Evolutionary conservation across 2,329 filamentous ascomycete genomes (phyloP).

Genomic region (Paraphoma sp.): DNA sequence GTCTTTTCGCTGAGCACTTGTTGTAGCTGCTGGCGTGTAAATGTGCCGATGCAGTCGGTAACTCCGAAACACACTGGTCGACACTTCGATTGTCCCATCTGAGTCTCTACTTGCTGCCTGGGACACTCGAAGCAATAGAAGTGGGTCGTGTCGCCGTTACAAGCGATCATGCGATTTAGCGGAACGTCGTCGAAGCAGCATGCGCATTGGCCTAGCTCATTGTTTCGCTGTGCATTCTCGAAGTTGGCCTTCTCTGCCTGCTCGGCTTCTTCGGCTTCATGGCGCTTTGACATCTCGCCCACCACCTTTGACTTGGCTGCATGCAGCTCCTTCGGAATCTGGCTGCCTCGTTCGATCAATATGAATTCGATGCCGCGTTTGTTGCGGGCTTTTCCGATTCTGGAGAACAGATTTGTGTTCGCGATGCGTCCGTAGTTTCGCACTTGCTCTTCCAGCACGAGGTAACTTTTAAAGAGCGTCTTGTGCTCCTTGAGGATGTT

Average conservation of each 20-base stretch:
- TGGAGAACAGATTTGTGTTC: conserved; percentile 23
- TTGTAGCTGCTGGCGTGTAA: conserved; percentile 62
- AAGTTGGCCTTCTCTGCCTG: conserved; percentile 47
- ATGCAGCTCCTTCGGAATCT: conserved; percentile 38
- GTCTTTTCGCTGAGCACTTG: conserved; percentile 66
- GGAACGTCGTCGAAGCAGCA: conserved; percentile 76
- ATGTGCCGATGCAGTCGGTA: conserved; percentile 64
- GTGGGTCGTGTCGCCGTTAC: conserved; percentile 65
- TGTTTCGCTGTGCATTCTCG: conserved; percentile 23
- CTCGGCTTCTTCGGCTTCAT: conserved; percentile 27
- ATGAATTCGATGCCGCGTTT: conserved; percentile 23
- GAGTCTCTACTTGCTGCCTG: conserved; percentile 68
- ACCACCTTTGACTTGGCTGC: conserved; percentile 35
- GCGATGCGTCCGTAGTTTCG: conserved; percentile 23
- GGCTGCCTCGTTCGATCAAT: conserved; percentile 30
- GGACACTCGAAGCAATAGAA: conserved; percentile 75
- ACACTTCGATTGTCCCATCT: conserved; percentile 74
- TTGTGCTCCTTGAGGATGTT: conserved; percentile 35
- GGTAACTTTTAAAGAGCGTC: conserved; percentile 49
- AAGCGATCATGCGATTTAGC: conserved; percentile 72
- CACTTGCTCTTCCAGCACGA: conserved; percentile 40
- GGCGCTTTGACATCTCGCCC: conserved; percentile 26
- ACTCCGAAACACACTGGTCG: conserved; percentile 73
- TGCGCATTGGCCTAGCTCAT: conserved; percentile 68
- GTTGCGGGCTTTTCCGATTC: conserved; percentile 26